A percentile compares a stretch with the other conserved stretches of the same genome.
These are phyloP conservation scores for Begonia fuchsioides DNA, from an alignment of 306 rosid species.

Conservation along the genomic window DNA sequence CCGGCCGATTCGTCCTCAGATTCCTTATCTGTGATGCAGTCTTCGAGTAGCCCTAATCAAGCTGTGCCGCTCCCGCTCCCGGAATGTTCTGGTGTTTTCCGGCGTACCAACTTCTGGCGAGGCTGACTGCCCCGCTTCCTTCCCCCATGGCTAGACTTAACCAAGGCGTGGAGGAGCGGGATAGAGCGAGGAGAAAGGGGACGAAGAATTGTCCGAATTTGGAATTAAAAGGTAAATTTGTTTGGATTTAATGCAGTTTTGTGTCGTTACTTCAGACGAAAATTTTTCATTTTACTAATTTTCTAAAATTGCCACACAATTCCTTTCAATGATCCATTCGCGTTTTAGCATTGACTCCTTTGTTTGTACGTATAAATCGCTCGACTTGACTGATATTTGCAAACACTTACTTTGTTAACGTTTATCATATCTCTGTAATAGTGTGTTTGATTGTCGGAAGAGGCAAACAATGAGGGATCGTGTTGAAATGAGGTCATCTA, in stretches of 20 bases:
- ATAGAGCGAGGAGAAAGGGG: constrained; percentile 12
- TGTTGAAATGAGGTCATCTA: constrained; percentile 19
- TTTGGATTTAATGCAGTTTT: neutral
- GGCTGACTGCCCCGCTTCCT: constrained; percentile 33
- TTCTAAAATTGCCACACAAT: neutral
- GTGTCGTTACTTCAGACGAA: neutral
- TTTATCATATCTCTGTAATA: too few species aligned
- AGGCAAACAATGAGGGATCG: constrained; percentile 16
- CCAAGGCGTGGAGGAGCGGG: constrained; percentile 26
- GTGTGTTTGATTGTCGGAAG: too few species aligned
- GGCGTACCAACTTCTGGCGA: constrained; percentile 20
- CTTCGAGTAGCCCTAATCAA: constrained; percentile 9
- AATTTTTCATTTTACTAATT: neutral
- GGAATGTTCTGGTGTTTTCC: constrained; percentile 14
- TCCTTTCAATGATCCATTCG: neutral
- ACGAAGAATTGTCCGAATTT: constrained; percentile 5
- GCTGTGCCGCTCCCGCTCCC: constrained; percentile 83
- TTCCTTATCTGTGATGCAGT: too few species aligned
- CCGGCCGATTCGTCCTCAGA: too few species aligned
- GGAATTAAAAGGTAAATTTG: constrained; percentile 35
- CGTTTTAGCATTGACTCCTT: neutral
- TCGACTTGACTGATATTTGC: neutral
- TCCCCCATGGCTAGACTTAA: constrained; percentile 28
- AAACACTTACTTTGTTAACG: too few species aligned
- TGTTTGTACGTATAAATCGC: too few species aligned